phyloP scores from a whole-genome alignment of 2,329 filamentous ascomycete genomes.

The Colletotrichum truncatum region DNA sequence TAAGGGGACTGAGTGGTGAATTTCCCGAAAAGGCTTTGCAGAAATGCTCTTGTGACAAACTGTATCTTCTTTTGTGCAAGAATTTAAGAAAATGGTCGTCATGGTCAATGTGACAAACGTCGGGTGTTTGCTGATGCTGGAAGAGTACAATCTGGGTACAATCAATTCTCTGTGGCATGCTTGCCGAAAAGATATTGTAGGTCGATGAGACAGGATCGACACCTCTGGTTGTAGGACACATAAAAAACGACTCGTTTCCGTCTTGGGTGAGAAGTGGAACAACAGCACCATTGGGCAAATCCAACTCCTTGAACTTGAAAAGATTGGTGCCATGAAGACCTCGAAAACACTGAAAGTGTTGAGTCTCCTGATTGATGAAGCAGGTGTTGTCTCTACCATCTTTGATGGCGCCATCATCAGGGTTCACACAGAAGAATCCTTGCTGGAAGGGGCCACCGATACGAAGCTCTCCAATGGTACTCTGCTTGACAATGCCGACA shows the following conservation, averaged over 20 bases:
- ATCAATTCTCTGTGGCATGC: too few species aligned
- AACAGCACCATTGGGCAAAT: neutral
- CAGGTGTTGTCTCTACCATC: neutral
- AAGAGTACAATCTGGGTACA: too few species aligned
- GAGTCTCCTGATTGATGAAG: neutral
- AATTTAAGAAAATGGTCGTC: too few species aligned
- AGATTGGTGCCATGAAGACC: neutral
- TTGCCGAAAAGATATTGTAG: too few species aligned
- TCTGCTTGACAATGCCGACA: neutral
- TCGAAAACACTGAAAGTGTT: conserved; percentile 1
- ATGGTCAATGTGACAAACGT: too few species aligned
- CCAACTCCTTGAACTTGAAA: neutral
- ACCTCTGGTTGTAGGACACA: conserved; percentile 2
- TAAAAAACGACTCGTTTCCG: neutral
- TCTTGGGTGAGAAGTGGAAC: neutral
- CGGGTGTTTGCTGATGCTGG: too few species aligned
- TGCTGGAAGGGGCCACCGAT: neutral
- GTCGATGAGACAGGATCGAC: too few species aligned
- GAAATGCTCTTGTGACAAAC: too few species aligned
- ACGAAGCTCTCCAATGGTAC: conserved; percentile 2
- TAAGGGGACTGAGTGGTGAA: too few species aligned
- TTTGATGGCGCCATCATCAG: neutral
- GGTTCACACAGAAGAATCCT: neutral
- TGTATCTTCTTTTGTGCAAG: too few species aligned
- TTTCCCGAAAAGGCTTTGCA: too few species aligned